A percentile compares a stretch with the other conserved stretches of the same genome.
Conservation (phyloP, 1,139 yeast species). For the Geotrichum reessii region DNA sequence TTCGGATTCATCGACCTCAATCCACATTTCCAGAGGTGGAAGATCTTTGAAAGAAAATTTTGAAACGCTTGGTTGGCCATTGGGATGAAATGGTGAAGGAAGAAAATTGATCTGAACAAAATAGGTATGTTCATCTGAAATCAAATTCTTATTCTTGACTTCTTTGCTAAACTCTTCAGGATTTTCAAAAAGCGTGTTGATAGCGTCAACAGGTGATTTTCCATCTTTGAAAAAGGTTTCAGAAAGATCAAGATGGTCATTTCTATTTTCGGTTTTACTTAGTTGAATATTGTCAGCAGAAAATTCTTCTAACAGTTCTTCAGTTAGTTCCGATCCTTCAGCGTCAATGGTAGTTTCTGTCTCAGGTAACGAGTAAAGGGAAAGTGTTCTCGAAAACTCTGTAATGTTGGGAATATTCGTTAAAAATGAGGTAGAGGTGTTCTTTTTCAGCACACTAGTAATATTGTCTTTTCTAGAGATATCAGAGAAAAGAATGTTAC, state of each 20-base stretch:
- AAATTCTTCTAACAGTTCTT: slow-evolving; percentile 3
- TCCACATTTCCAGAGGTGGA: slow-evolving; percentile 55
- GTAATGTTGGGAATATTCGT: slow-evolving; percentile 32
- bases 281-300: slow-evolving; percentile 7
- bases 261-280: not conserved
- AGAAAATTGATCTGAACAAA: slow-evolving; percentile 45
- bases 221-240: slow-evolving; percentile 8
- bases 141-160: slow-evolving; percentile 11
- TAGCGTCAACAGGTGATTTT: slow-evolving; percentile 12
- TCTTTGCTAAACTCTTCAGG: slow-evolving; percentile 23
- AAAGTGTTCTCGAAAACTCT: slow-evolving; percentile 29
- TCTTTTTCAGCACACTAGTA: not conserved
- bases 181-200: slow-evolving; percentile 10
- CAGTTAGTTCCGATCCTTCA: not conserved
- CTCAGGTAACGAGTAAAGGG: slow-evolving; percentile 20
- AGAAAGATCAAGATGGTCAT: not conserved
- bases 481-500: slow-evolving; percentile 29
- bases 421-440: slow-evolving; percentile 23
- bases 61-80: not conserved
- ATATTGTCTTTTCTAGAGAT: slow-evolving; percentile 1
- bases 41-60: slow-evolving; percentile 27
- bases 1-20: slow-evolving; percentile 41
- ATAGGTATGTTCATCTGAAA: slow-evolving; percentile 38
- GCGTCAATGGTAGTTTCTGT: slow-evolving; percentile 2
- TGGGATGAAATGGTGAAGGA: slow-evolving; percentile 41